Conservation (phyloP, 495 filamentous ascomycete genomes). For the Penicillium herquei region DNA sequence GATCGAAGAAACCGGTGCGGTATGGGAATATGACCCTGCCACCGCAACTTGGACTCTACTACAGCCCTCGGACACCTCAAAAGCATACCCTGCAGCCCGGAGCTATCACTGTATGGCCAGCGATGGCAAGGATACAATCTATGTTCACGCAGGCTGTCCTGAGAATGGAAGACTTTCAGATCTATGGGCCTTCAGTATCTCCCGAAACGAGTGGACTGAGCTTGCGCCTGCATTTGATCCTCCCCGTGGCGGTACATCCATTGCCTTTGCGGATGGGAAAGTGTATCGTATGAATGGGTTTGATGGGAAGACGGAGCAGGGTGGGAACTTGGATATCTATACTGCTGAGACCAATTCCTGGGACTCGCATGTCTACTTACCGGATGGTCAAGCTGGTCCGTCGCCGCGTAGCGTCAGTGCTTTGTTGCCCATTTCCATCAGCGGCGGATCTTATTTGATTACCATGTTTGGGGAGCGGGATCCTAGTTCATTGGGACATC, state of each 20-base stretch:
- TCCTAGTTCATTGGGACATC: slow-evolving; percentile 59
- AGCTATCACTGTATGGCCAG: slow-evolving; percentile 48
- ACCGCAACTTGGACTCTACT: slow-evolving; percentile 27
- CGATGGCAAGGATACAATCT: slow-evolving; percentile 55
- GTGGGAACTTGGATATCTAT: slow-evolving; percentile 63
- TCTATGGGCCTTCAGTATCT: slow-evolving; percentile 70
- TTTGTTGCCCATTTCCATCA: slow-evolving; percentile 46
- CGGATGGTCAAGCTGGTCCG: slow-evolving; percentile 40
- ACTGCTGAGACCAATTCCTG: slow-evolving; percentile 34
- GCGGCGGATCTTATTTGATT: slow-evolving; percentile 57
- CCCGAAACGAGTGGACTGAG: slow-evolving; percentile 56
- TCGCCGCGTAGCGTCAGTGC: slow-evolving; percentile 45
- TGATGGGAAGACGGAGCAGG: slow-evolving; percentile 62
- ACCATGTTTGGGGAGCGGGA: slow-evolving; percentile 68
- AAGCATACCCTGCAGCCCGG: slow-evolving; percentile 36
- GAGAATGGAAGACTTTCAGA: slow-evolving; percentile 58
- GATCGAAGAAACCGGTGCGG: slow-evolving; percentile 49
- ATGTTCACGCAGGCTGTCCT: slow-evolving; percentile 71
- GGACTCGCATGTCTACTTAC: slow-evolving; percentile 42
- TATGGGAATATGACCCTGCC: slow-evolving; percentile 47
- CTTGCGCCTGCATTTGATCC: slow-evolving; percentile 60
- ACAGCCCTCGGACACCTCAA: slow-evolving; percentile 12
- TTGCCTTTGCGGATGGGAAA: slow-evolving; percentile 54
- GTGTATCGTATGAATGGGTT: slow-evolving; percentile 75
- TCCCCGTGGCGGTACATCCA: slow-evolving; percentile 59